Conservation (phyloP, 2,329 filamentous ascomycete species). For the Xylariaceae sp. region DNA sequence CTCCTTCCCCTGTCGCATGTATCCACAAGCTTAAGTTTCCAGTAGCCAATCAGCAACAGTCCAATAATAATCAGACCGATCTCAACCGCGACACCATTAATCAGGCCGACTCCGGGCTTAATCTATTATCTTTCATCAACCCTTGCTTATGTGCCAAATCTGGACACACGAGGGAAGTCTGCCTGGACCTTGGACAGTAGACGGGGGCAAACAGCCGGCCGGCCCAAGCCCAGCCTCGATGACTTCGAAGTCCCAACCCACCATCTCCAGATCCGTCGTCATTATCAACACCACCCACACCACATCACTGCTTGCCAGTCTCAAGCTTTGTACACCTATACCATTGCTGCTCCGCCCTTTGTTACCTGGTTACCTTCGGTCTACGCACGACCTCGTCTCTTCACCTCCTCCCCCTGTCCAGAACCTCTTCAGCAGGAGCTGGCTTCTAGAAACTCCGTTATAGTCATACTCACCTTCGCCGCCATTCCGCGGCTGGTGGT, state of each 20-base stretch:
- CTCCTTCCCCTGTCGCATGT: constrained; percentile 8
- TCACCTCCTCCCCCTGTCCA: too few relatives aligned
- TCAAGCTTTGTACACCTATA: too few relatives aligned
- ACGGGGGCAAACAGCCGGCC: neutral
- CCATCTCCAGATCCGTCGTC: too few relatives aligned
- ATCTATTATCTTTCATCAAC: constrained; percentile 13
- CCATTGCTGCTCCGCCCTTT: too few relatives aligned
- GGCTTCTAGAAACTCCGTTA: too few relatives aligned
- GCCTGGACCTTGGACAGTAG: neutral
- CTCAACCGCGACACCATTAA: constrained; percentile 13
- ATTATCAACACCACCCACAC: too few relatives aligned
- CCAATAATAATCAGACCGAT: constrained; percentile 27
- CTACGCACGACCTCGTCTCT: too few relatives aligned
- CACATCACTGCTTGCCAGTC: too few relatives aligned
- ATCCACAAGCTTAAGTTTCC: neutral
- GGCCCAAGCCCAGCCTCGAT: too few relatives aligned
- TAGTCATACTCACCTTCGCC: neutral
- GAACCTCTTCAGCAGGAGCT: too few relatives aligned
- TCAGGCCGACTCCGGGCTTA: constrained; percentile 15
- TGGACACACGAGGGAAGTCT: too few relatives aligned
- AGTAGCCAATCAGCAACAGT: constrained; percentile 12
- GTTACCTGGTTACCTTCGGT: constrained; percentile 1
- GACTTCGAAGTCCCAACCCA: too few relatives aligned
- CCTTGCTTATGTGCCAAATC: constrained; percentile 22
- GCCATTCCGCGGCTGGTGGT: neutral